Evolutionary conservation across 1,139 yeast genomes (phyloP).

Genomic region (Hyphopichia khmerensis): DNA sequence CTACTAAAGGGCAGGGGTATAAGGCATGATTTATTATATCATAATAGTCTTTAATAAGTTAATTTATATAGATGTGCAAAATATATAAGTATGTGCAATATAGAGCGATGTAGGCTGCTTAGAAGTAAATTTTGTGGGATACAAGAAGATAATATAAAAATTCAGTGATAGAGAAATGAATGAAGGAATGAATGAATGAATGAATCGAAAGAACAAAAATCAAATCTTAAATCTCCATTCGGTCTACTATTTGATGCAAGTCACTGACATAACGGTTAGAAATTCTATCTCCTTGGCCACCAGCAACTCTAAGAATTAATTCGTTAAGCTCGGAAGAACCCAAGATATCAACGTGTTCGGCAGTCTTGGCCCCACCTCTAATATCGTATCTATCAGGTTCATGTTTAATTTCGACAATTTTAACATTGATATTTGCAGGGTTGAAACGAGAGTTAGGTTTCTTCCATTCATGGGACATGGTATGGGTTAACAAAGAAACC

Average conservation of each 20-base stretch:
- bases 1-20: too few relatives aligned
- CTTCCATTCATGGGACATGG: conserved; percentile 83
- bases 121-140: too few relatives aligned
- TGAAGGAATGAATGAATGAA: too few relatives aligned
- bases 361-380: conserved; percentile 96
- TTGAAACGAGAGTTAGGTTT: conserved; percentile 68
- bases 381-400: conserved; percentile 93
- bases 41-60: too few relatives aligned
- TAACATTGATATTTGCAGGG: conserved; percentile 74
- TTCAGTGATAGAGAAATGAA: too few relatives aligned
- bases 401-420: conserved; percentile 84
- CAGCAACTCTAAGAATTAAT: conserved; percentile 73
- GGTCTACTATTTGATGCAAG: conserved; percentile 56
- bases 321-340: conserved; percentile 94
- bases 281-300: conserved; percentile 73
- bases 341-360: conserved; percentile 94
- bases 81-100: too few relatives aligned
- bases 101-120: too few relatives aligned
- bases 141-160: too few relatives aligned
- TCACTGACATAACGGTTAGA: conserved; percentile 59
- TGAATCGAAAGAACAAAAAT: too few relatives aligned
- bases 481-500: conserved; percentile 78
- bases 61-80: too few relatives aligned
- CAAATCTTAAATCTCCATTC: conserved; percentile 33
- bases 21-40: too few relatives aligned